Conservation (phyloP, 2,329 filamentous ascomycete species). For the Fusarium liriodendri region DNA sequence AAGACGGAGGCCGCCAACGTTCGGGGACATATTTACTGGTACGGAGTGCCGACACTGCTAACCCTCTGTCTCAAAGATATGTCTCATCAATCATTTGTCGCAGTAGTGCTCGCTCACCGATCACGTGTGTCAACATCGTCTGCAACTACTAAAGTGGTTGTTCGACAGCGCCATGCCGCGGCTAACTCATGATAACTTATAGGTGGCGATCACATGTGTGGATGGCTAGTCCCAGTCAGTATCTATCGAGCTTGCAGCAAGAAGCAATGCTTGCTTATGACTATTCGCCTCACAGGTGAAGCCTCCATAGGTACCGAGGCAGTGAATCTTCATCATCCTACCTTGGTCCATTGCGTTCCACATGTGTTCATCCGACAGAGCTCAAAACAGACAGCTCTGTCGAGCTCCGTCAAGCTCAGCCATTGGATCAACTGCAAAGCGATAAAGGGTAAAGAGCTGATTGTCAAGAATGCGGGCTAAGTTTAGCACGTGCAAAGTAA, state of each 20-base stretch:
- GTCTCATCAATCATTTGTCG: neutral
- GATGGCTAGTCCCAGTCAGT: neutral
- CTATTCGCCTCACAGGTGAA: neutral
- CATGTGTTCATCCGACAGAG: neutral
- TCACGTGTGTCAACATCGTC: neutral
- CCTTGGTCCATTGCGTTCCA: neutral
- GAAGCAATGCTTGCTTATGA: neutral
- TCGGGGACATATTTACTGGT: neutral
- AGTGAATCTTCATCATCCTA: neutral
- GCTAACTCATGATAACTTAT: neutral
- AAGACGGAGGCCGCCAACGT: neutral
- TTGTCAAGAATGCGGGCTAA: neutral
- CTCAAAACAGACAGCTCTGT: neutral
- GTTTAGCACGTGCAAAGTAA: slow-evolving; percentile 12
- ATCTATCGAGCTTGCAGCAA: neutral
- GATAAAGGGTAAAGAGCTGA: neutral
- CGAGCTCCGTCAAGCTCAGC: neutral
- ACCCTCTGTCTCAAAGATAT: neutral
- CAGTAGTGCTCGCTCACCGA: neutral
- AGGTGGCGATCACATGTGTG: neutral
- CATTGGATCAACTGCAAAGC: too few relatives aligned
- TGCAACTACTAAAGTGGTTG: neutral
- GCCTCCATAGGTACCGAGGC: neutral
- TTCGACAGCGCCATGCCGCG: neutral
- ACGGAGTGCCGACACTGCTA: neutral